Evolutionary conservation across 306 rosid species (phyloP).

Genomic region (Gleditsia sinensis): DNA sequence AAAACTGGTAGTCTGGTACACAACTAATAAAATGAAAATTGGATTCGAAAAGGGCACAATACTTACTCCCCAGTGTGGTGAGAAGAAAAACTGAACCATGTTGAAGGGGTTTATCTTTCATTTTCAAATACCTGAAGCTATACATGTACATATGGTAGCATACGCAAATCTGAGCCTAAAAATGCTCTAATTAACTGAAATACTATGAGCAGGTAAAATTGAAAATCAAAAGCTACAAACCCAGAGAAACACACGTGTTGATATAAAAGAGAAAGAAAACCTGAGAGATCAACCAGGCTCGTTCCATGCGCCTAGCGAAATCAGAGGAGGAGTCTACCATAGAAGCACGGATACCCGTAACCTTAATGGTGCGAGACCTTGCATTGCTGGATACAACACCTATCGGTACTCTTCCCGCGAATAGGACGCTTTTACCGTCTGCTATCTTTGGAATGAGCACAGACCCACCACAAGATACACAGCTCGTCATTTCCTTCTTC

Average conservation of each 20-base stretch:
- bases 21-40: not conserved
- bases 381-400: conserved; percentile 31
- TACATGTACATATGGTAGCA: not conserved
- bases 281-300: conserved; percentile 91
- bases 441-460: conserved; percentile 32
- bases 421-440: conserved; percentile 30
- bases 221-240: not conserved
- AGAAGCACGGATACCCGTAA: conserved; percentile 61
- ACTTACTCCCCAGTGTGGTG: not conserved
- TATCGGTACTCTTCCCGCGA: conserved; percentile 11
- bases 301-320: conserved; percentile 80
- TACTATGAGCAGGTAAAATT: not conserved
- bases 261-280: conserved; percentile 27
- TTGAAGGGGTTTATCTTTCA: not conserved
- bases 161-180: not conserved
- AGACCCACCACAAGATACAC: conserved; percentile 31
- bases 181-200: not conserved
- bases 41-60: not conserved
- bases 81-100: not conserved
- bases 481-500: conserved; percentile 46
- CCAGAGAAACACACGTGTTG: not conserved
- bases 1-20: too few relatives aligned
- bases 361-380: conserved; percentile 33
- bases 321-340: conserved; percentile 78
- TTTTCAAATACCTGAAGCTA: not conserved